Percentiles rank a stretch among this genome's conserved stretches.
phyloP scores from a whole-genome alignment of 805 yeast genomes.

The Tetrapisispora pingtungensis region DNA sequence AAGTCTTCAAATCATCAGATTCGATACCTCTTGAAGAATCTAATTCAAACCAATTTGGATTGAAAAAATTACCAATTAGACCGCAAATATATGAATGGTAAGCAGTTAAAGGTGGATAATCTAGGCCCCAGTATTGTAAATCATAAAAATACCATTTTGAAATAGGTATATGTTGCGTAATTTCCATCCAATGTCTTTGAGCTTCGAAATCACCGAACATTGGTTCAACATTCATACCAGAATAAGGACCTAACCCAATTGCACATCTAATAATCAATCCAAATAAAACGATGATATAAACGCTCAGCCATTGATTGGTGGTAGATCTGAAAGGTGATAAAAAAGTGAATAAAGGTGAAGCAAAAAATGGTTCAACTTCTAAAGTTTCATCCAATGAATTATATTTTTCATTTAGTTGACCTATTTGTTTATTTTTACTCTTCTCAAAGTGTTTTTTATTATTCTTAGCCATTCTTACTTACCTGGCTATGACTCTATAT shows the following conservation, averaged over 20 bases:
- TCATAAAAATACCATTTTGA: conserved; percentile 83
- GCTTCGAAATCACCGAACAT: conserved; percentile 96
- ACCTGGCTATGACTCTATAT: no score
- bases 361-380: conserved; percentile 30
- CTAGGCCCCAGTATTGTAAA: conserved; percentile 89
- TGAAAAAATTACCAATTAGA: conserved; percentile 51
- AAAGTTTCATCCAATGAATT: neutral
- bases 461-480: neutral
- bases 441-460: neutral
- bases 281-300: conserved; percentile 62
- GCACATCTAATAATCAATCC: conserved; percentile 74
- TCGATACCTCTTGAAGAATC: conserved; percentile 72
- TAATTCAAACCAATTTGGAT: conserved; percentile 67
- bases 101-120: conserved; percentile 95
- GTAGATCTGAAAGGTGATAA: conserved; percentile 71
- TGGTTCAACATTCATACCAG: conserved; percentile 65
- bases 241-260: conserved; percentile 79
- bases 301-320: conserved; percentile 82
- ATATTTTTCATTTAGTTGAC: neutral
- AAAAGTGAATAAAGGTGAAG: conserved; percentile 69
- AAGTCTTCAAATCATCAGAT: conserved; percentile 54
- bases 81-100: conserved; percentile 82
- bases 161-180: conserved; percentile 68
- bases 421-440: neutral
- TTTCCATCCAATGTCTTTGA: conserved; percentile 95